Base-by-base conservation (phyloP, 257 asterid genomes). In the Petunia secreta region DNA sequence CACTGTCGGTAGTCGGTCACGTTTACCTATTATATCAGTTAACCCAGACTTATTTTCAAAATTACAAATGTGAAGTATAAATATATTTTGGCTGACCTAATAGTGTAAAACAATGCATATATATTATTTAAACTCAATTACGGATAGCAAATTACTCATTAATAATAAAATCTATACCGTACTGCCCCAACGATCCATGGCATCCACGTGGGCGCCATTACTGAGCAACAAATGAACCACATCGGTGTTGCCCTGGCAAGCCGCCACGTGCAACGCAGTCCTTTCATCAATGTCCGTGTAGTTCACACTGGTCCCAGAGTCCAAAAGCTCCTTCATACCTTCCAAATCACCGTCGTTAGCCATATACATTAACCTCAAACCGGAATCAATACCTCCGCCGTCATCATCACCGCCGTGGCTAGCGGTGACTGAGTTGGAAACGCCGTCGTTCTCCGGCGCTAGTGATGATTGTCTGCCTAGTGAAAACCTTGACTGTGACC, bases 141-240 rank as follows among this genome's bases (percentile, higher is more conserved):
- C 39, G 38, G 34, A 34, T 50, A 44, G 41, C 10, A n/a, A 79
- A 79, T 4, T 53, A 43, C 80, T 52, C 2, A 3, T 1, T n/a
- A 80, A 54, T 36, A 60, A 44, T 43, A 8, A 52, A 58, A 25
- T 25, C 5, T 63, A 15, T 88, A 93, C 98, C 97, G 98, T 89
- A 82, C 98, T 93, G n/a, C 97, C 98, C 97, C 97, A 93, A 5
- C 92, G 90, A 84, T 93, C 98, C 84, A 83, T 78, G 39, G 82
- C 87, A 82, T 91, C 91, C 65, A 93, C 89, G 40, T 78, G 84
- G 4, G 96, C 93, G 41, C 91, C 96, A 69, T 85, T 84, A 15
- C 81, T 82, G 37, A 93, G 93, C 62, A 92, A 85, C 80, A 89
- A 80, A 75, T 88, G 87, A 64, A 91, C 91, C 39, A 89, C 96